A percentile compares a stretch with the other conserved stretches of the same genome.
Evolutionary conservation across 768 basidiomycete species (phyloP).

Genomic region (button mushroom (Agaricus bisporus)): DNA sequence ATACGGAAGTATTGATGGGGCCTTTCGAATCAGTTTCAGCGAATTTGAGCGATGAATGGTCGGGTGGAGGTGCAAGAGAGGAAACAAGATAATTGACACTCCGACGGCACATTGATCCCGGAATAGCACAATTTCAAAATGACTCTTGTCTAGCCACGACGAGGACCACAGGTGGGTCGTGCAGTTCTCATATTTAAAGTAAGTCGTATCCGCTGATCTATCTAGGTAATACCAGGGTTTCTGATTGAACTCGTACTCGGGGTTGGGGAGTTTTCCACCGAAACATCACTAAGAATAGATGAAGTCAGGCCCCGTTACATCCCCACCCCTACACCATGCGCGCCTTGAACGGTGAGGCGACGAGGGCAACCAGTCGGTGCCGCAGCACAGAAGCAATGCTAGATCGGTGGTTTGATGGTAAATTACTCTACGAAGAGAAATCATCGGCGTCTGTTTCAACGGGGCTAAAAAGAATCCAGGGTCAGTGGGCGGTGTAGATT

Average conservation of each 20-base stretch:
- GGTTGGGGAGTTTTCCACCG: conserved; percentile 8
- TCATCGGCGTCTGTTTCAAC: neutral
- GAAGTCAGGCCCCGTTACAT: neutral
- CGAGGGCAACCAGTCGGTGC: neutral
- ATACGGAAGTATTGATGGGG: conserved; percentile 15
- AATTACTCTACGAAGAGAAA: neutral
- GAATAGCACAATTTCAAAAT: conserved; percentile 9
- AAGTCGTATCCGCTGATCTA: neutral
- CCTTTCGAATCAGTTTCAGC: conserved; percentile 14
- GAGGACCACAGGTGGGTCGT: neutral
- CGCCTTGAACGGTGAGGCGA: neutral
- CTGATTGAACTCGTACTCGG: conserved; percentile 2
- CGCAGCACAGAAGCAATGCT: neutral
- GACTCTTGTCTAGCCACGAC: neutral
- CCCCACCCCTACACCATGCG: neutral
- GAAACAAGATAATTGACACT: conserved; percentile 37
- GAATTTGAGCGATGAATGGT: conserved; percentile 21
- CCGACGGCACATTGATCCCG: conserved; percentile 24
- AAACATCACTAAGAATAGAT: conserved; percentile 10
- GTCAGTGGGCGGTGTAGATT: neutral
- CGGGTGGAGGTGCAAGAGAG: conserved; percentile 31
- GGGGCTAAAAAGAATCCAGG: neutral
- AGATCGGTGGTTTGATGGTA: neutral
- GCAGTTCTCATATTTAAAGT: neutral
- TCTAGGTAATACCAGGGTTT: conserved; percentile 3